Evolutionary conservation across 2,329 filamentous ascomycete genomes (phyloP), one percentile per base, ranked within the genome.

Genomic region (Colletotrichum cereale): DNA sequence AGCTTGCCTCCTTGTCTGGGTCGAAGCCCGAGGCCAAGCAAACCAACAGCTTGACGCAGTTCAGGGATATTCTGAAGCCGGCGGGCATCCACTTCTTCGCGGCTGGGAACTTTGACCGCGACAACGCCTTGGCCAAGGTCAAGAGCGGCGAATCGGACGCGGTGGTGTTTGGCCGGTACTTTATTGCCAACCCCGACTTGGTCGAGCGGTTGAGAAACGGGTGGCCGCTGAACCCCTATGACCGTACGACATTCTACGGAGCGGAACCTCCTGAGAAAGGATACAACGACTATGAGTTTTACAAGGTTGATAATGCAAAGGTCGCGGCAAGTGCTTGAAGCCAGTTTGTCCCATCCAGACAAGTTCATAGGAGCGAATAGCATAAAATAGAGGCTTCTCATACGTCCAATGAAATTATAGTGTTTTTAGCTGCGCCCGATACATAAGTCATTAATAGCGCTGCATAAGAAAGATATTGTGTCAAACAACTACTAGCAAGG

Each of bases 81-180:
- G 80, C 76, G 0, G 83, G 79, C 1, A 78, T 86, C 42, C 73
- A 77, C 4, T 85, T 90, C 38, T 73, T 90, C 4, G 75, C 89
- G n/a, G 84, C 84, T 1, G 86, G 86, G 57, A 85, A 84, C 2
- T 87, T 83, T 75, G 80, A 78, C 38, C 73, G 80, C 0, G 81
- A 79, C 47, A 78, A 79, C 53, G 79, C 81, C 0, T 82, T 80
- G 1, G 81, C 86, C 77, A 74, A 86, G 66, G 53, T 80, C 4
- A 82, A 85, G 68, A 78, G 78, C 78, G 26, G 44, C 2, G 57
- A 67, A 29, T 29, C 68, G 16, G 68, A 71, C 16, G 68, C 64
- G 2, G 79, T 86, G 21, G 84, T 82, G 1, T 79, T 79, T n/a
- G 78, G 78, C 0, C 72, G 78, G 8, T 65, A 66, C 12, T 79